Conservation (phyloP, 2,329 filamentous ascomycete species). For the Exutisphaerella laricina region DNA sequence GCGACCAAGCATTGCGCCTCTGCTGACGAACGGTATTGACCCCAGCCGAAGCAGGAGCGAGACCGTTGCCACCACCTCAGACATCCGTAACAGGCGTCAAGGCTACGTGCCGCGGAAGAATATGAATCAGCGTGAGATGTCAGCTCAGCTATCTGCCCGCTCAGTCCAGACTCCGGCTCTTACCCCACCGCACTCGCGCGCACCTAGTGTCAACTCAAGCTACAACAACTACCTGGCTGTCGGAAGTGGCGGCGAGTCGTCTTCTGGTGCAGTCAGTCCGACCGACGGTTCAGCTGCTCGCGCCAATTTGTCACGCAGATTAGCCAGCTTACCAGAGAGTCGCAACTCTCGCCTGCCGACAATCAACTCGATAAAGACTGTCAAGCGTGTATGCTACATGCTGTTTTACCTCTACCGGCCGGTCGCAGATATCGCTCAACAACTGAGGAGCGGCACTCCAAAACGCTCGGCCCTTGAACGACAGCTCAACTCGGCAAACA, state of each 20-base stretch:
- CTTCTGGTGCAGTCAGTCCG: conserved; percentile 32
- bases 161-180: conserved; percentile 41
- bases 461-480: conserved; percentile 47
- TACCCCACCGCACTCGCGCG: conserved; percentile 30
- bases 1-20: conserved; percentile 68
- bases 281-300: conserved; percentile 24
- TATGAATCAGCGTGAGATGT: conserved; percentile 24
- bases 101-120: conserved; percentile 53
- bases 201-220: conserved; percentile 28
- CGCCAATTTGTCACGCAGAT: conserved; percentile 18
- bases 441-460: conserved; percentile 43
- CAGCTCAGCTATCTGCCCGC: conserved; percentile 17
- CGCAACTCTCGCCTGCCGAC: conserved; percentile 24
- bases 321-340: conserved; percentile 26
- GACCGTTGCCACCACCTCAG: conserved; percentile 46
- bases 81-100: conserved; percentile 53
- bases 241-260: conserved; percentile 28
- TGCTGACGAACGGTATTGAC: conserved; percentile 60
- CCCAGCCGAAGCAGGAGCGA: conserved; percentile 60
- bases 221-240: conserved; percentile 21
- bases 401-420: conserved; percentile 27
- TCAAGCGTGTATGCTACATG: conserved; percentile 27
- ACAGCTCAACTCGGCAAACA: conserved; percentile 52
- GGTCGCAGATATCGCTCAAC: conserved; percentile 29
- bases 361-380: conserved; percentile 21